Evolutionary conservation across 1,284 basidiomycete species (phyloP).

Genomic region (Leccinum cinnamomeum): DNA sequence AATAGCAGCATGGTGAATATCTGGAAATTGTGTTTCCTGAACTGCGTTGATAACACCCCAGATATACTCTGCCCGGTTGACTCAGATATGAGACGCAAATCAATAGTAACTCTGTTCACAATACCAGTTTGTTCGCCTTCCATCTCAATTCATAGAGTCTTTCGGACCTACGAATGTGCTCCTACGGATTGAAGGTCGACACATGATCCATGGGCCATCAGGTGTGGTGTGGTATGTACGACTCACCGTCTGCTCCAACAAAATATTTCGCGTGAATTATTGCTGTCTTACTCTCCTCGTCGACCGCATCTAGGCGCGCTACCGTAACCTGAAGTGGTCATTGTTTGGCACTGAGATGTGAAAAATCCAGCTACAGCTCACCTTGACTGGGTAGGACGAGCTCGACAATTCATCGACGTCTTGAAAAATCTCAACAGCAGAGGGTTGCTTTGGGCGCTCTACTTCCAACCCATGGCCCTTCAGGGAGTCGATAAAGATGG

Average conservation of each 20-base stretch:
- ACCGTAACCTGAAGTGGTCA: too few species aligned
- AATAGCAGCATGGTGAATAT: neutral
- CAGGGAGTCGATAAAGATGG: too few species aligned
- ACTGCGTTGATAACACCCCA: neutral
- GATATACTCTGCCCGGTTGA: neutral
- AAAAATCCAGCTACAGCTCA: too few species aligned
- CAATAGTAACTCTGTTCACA: neutral
- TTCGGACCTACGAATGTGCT: neutral
- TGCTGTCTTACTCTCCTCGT: neutral
- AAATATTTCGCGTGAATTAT: neutral
- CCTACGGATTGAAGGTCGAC: neutral
- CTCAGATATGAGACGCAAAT: neutral
- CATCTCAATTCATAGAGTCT: neutral
- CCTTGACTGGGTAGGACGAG: too few species aligned
- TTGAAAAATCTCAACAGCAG: too few species aligned
- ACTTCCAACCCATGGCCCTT: too few species aligned
- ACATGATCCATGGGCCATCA: neutral
- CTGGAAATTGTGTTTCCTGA: neutral
- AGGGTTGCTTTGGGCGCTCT: too few species aligned
- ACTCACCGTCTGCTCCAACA: neutral
- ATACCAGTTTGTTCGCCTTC: neutral
- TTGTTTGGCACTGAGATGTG: too few species aligned
- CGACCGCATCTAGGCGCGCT: neutral
- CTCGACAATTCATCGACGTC: too few species aligned
- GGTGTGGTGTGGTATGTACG: neutral